Base-by-base conservation (phyloP, 345 rosid genomes). In the Acer yangbiense region DNA sequence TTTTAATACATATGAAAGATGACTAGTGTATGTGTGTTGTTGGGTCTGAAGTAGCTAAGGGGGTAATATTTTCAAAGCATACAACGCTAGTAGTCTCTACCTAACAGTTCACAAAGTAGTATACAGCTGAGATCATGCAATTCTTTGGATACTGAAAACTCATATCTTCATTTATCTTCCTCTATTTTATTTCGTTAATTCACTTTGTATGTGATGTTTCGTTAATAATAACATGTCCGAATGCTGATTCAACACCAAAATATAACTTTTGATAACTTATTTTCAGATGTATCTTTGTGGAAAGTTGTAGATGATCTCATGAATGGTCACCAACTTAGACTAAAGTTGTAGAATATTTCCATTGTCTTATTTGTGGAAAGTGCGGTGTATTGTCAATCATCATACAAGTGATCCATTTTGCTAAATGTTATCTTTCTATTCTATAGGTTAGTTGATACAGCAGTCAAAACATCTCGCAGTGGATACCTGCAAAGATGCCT, bases 381-480 rank as follows among this genome's bases (percentile, higher is more conserved):
- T 50, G 44, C 16, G 13, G 11, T 55, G 44, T 43, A 25, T 67
- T 44, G 74, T 67, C 13, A 7, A 63, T 25, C 61, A 23, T 74
- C 65, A 25, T 67, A 29, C 52, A 27, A 6, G 20, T 39, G 23
- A 60, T 67, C 12, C 7, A 35, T 72, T 72, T 62, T 78, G 7
- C 25, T 78, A 32, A 82, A 69, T 52, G 70, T 76, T 70, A 23
- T 83, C 62, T 70, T 74, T 80, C 75, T 75, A 18, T 65, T 74
- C 57, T 78, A 52, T 82, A 96, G 99, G 87, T 88, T 96, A 71
- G 99, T 96, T 82, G 98, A 96, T 81, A 96, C 99, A 52, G 98
- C 99, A 46, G 99, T 96, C 73, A 96, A 96, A 83, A 96, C 99
- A 82, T 96, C 99, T 68, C 97, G 99, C 69, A 96, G 99, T 91